Evolutionary conservation across 2,329 filamentous ascomycete genomes (phyloP), one percentile per base, ranked within the genome.

Genomic region (Diaporthe eres): DNA sequence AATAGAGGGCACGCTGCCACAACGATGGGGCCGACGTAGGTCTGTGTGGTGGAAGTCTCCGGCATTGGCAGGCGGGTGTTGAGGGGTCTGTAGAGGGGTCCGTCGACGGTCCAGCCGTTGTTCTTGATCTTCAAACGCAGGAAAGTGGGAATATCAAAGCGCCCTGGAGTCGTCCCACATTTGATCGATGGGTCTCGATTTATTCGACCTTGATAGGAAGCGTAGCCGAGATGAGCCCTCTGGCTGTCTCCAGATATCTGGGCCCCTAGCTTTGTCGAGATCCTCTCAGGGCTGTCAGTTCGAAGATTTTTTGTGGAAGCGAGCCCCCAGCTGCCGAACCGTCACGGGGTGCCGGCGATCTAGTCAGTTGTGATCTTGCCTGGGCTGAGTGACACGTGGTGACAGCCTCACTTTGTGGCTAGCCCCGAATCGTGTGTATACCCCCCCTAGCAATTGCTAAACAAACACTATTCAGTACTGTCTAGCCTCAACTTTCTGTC

Each of bases 101-200:
- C 12, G 58, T 55, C 49, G 15, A 70, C 22, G 34, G 31, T 17
- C 47, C 15, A 39, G 31, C 31, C 65, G 19, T 25, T 2, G 39
- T 34, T 51, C 31, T 68, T 53, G 65, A 53, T 53, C 65, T n/a
- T 68, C 47, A 51, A 70, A 55, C 49, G 65, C 47, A 70, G n/a
- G 65, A 53, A 55, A 28, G 65, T 42, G 65, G 34, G 49, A 55
- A 42, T 9, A 53, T 55, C 65, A 70, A 70, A 70, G 65, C 65
- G 49, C 47, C 65, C 47, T 53, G 65, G 31, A 68, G 65, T 53
- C 34, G 65, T 68, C 65, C 65, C 65, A 53, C 65, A 68, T 68
- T 70, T 70, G 65, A 55, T 53, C 49, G 34, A 70, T 70, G 65
- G 65, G 65, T 70, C 65, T 70, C 65, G 65, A 70, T 42, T 55